These are phyloP conservation scores for Dryas drummondii DNA, from an alignment of 306 rosid species.

Conservation along the genomic window DNA sequence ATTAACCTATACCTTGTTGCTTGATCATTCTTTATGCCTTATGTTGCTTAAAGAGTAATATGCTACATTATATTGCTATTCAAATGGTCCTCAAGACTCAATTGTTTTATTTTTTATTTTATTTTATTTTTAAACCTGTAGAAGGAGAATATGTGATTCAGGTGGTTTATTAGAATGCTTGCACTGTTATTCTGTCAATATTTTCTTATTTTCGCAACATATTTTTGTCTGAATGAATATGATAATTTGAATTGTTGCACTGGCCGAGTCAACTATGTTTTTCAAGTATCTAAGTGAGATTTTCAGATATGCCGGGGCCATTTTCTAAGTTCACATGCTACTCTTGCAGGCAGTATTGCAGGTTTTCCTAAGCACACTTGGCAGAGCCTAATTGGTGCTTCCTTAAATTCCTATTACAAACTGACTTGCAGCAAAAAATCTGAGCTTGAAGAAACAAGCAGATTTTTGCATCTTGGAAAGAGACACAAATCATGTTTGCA, in stretches of 20 bases:
- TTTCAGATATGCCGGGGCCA: neutral
- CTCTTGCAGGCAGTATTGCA: slow-evolving; percentile 37
- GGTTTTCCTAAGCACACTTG: slow-evolving; percentile 44
- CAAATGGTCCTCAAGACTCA: neutral
- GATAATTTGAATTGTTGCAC: neutral
- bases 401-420: slow-evolving; percentile 53
- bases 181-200: neutral
- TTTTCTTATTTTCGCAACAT: neutral
- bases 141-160: neutral
- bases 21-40: slow-evolving; percentile 2
- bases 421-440: slow-evolving; percentile 24
- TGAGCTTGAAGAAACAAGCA: slow-evolving; percentile 43
- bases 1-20: slow-evolving; percentile 8
- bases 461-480: slow-evolving; percentile 56
- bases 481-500: slow-evolving; percentile 60
- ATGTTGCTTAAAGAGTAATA: neutral
- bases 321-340: neutral
- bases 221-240: neutral
- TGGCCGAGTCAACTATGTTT: neutral
- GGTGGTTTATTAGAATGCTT: neutral
- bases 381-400: slow-evolving; percentile 73
- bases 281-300: neutral
- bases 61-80: neutral
- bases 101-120: too few species aligned
- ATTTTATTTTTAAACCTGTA: neutral